Evolutionary conservation across 2,329 filamentous ascomycete species (phyloP).

Genomic region (Botrytis cinerea): DNA sequence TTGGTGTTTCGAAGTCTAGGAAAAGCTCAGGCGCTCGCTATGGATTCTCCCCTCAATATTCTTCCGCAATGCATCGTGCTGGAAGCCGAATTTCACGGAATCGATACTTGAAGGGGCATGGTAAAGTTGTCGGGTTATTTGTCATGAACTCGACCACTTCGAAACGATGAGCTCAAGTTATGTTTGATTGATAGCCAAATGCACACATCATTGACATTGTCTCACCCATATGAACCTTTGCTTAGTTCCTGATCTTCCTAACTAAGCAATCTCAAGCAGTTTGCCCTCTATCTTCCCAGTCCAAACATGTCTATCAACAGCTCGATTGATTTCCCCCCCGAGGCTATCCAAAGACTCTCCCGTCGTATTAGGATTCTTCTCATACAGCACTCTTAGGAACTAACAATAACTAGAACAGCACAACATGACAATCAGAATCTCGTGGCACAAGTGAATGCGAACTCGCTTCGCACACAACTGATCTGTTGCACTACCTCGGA

Average conservation of each 20-base stretch:
- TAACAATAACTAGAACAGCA: not conserved
- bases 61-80: not conserved
- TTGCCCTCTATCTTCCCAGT: not conserved
- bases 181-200: not conserved
- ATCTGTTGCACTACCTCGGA: not conserved
- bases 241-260: not conserved
- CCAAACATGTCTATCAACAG: not conserved
- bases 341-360: rapidly evolving
- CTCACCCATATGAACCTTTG: too few species aligned
- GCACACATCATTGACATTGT: not conserved
- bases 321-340: not conserved
- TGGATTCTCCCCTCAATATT: not conserved
- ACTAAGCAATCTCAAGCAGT: not conserved
- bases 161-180: not conserved
- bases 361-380: not conserved
- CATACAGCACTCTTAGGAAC: too few species aligned
- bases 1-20: not conserved
- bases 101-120: not conserved
- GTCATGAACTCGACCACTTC: not conserved
- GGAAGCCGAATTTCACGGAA: not conserved
- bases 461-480: not conserved
- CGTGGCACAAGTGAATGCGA: not conserved
- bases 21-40: not conserved
- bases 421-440: not conserved
- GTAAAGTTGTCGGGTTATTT: not conserved